These are phyloP conservation scores for Moniliella sp. DNA, from an alignment of 1,284 basidiomycete genomes.

Conservation along the genomic window DNA sequence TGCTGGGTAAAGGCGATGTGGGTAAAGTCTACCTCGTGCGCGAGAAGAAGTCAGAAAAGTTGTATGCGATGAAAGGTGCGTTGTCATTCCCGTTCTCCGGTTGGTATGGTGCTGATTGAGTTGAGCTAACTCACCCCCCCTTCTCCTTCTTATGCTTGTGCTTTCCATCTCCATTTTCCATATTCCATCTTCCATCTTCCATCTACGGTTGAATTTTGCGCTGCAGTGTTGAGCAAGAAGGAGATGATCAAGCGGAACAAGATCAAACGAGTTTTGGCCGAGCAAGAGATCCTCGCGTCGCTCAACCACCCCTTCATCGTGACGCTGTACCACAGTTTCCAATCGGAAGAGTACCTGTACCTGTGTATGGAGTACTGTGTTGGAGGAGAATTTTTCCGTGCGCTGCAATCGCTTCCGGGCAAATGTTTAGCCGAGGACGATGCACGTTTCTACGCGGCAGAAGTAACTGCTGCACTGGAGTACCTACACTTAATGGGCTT, in stretches of 20 bases:
- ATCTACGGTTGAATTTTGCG: no score
- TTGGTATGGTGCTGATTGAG: no score
- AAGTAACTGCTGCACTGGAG: slow-evolving; percentile 89
- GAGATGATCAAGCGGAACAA: slow-evolving; percentile 34
- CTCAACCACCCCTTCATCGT: slow-evolving; percentile 33
- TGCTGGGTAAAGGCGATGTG: slow-evolving; percentile 33
- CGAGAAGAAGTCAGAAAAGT: slow-evolving; percentile 20
- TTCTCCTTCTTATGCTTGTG: no score
- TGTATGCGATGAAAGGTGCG: slow-evolving; percentile 27
- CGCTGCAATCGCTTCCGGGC: slow-evolving; percentile 56
- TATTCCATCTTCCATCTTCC: no score
- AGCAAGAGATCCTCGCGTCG: slow-evolving; percentile 27
- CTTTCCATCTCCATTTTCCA: no score
- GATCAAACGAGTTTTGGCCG: slow-evolving; percentile 30
- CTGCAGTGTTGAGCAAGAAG: slow-evolving; percentile 25
- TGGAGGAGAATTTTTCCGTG: slow-evolving; percentile 96
- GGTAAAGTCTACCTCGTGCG: slow-evolving; percentile 30
- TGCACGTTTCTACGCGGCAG: slow-evolving; percentile 96
- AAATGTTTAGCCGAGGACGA: slow-evolving; percentile 98
- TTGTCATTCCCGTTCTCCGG: background rate
- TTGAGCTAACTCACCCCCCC: no score
- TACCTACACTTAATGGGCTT: slow-evolving; percentile 97
- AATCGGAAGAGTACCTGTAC: slow-evolving; percentile 30
- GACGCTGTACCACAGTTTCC: slow-evolving; percentile 32
- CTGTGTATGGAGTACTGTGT: slow-evolving; percentile 55